phyloP scores from a whole-genome alignment of 768 basidiomycete species.

The Rhodosporidiobolus sp. region DNA sequence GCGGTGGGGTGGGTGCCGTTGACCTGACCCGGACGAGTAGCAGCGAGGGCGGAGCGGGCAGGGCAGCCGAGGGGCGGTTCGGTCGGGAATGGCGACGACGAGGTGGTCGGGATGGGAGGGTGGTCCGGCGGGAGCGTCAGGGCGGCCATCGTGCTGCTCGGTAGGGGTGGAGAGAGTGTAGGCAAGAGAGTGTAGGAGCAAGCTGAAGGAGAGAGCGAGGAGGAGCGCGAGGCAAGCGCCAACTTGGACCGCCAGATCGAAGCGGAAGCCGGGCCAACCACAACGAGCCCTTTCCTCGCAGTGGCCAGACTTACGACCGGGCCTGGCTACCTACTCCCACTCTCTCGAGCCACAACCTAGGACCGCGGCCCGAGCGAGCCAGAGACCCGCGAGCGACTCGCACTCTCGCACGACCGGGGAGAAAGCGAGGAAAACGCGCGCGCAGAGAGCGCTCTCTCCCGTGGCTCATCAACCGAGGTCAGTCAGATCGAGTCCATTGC shows the following conservation, averaged over 20 bases:
- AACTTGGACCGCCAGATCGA: too few species aligned
- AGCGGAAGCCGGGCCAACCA: too few species aligned
- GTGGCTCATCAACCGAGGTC: too few species aligned
- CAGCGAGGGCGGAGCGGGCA: conserved; percentile 1
- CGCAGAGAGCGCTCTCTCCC: too few species aligned
- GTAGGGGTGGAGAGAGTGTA: background rate
- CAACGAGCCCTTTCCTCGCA: too few species aligned
- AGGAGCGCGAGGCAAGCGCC: background rate
- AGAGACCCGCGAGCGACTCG: too few species aligned
- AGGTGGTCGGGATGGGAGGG: conserved; percentile 31
- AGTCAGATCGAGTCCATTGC: background rate
- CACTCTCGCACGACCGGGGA: too few species aligned
- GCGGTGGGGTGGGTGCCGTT: background rate
- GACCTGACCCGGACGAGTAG: background rate
- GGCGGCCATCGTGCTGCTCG: background rate
- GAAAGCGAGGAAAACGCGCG: too few species aligned
- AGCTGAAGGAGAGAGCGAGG: background rate
- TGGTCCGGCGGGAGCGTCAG: conserved; percentile 24
- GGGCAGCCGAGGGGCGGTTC: conserved; percentile 9
- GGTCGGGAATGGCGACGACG: conserved; percentile 18
- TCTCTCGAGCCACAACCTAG: too few species aligned
- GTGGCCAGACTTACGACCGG: too few species aligned
- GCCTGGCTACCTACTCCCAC: too few species aligned
- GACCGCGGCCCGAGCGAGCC: too few species aligned
- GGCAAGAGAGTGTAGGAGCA: background rate